These are phyloP conservation scores for Collybia sp. DNA, from an alignment of 768 basidiomycete species.

Conservation along the genomic window DNA sequence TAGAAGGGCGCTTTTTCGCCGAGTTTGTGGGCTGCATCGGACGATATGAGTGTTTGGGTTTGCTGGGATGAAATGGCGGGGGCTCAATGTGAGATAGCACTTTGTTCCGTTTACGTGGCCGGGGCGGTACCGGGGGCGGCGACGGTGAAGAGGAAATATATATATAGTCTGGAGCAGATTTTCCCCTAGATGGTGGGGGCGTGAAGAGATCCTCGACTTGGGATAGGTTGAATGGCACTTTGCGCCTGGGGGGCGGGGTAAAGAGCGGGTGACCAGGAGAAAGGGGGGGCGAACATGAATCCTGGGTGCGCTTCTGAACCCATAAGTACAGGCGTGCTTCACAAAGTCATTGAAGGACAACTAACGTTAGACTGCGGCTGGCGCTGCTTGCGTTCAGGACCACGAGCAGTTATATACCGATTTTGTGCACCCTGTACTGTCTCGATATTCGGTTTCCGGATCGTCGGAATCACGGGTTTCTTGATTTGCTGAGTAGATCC, in stretches of 20 bases:
- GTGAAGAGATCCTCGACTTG: slow-evolving; percentile 11
- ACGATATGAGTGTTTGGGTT: slow-evolving; percentile 9
- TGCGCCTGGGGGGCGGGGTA: background rate
- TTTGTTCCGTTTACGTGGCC: slow-evolving; percentile 1
- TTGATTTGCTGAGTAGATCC: no score
- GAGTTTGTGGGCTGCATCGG: slow-evolving; percentile 4
- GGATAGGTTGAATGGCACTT: background rate
- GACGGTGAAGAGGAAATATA: slow-evolving; percentile 3
- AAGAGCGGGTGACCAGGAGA: background rate
- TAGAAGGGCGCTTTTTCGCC: background rate
- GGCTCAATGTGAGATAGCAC: slow-evolving; percentile 18
- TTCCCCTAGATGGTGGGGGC: slow-evolving; percentile 8
- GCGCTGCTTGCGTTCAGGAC: no score
- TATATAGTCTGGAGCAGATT: slow-evolving; percentile 6
- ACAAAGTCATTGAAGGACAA: no score
- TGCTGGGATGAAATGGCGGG: slow-evolving; percentile 13
- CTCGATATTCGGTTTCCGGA: no score
- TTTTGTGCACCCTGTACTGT: no score
- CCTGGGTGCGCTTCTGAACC: background rate
- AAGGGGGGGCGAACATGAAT: slow-evolving; percentile 4
- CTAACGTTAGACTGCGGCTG: no score
- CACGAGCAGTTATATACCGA: no score
- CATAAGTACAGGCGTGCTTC: no score
- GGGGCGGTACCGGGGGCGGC: background rate
- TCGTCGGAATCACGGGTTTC: no score